phyloP scores from a whole-genome alignment of 495 filamentous ascomycete species.

The Lasiosphaeria miniovina region DNA sequence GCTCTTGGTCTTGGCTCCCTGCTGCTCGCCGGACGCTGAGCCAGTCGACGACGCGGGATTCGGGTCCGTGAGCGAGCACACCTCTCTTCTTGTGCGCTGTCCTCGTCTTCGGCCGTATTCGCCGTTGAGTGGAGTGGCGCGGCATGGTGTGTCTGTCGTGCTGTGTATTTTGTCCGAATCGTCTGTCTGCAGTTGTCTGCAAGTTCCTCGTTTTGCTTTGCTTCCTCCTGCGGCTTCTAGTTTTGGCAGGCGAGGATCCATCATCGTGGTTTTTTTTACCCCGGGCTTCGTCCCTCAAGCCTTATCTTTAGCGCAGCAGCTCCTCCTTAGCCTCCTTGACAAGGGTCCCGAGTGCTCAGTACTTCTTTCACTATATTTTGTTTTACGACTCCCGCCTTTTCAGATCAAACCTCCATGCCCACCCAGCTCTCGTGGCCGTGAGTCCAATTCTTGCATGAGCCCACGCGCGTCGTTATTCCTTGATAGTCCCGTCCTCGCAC shows the following conservation, averaged over 20 bases:
- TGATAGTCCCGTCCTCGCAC: neutral
- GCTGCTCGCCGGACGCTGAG: neutral
- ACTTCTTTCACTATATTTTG: slow-evolving; percentile 5
- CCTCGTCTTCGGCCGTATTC: neutral
- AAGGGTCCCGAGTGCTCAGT: slow-evolving; percentile 6
- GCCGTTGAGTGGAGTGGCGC: neutral
- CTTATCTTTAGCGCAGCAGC: slow-evolving; percentile 12
- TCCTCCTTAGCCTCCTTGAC: slow-evolving; percentile 7
- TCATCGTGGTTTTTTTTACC: slow-evolving; percentile 7
- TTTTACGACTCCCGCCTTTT: slow-evolving; percentile 1
- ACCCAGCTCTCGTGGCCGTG: neutral
- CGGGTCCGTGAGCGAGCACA: neutral
- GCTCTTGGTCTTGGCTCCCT: neutral
- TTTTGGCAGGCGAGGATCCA: slow-evolving; percentile 9
- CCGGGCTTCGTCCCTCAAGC: slow-evolving; percentile 9
- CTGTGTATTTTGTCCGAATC: neutral
- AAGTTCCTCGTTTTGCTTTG: neutral
- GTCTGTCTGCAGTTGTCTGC: neutral
- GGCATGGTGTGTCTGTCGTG: neutral
- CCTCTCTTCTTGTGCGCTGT: neutral
- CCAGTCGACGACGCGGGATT: neutral
- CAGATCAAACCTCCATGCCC: neutral
- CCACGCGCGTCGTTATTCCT: neutral
- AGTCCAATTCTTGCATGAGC: slow-evolving; percentile 4
- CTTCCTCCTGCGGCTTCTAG: neutral